A percentile compares a stretch with the other conserved stretches of the same genome.
Evolutionary conservation across 2,329 filamentous ascomycete species (phyloP).

Genomic region (Cladosporium sp.): DNA sequence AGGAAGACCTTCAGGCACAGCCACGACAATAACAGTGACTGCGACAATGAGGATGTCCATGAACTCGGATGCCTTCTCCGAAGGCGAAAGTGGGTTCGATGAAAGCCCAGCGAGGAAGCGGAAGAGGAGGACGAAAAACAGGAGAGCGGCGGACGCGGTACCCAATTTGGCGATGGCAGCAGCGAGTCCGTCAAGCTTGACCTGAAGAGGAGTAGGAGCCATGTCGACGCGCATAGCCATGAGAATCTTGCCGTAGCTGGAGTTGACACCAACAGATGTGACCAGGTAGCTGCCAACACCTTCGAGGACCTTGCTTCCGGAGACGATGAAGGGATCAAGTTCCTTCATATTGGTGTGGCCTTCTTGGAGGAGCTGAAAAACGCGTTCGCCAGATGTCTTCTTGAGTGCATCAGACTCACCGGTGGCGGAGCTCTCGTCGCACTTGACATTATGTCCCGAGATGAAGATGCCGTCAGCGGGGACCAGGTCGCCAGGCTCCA

Average conservation of each 20-base stretch:
- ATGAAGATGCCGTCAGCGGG: conserved; percentile 73
- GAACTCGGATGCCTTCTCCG: conserved; percentile 73
- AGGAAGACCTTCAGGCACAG: conserved; percentile 67
- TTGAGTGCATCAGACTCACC: conserved; percentile 73
- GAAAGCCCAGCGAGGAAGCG: conserved; percentile 73
- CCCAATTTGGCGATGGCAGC: conserved; percentile 76
- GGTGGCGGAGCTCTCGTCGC: conserved; percentile 73
- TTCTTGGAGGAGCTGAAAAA: conserved; percentile 64
- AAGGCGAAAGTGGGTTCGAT: conserved; percentile 55
- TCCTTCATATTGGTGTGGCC: conserved; percentile 61
- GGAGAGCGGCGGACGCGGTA: conserved; percentile 72
- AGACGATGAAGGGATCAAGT: conserved; percentile 82
- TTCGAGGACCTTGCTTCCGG: conserved; percentile 75
- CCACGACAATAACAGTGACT: conserved; percentile 67
- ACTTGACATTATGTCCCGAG: conserved; percentile 66
- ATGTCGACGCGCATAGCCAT: conserved; percentile 77
- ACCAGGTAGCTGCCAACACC: conserved; percentile 75
- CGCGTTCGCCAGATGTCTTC: conserved; percentile 66
- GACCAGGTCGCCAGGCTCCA: conserved; percentile 72
- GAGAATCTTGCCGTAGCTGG: conserved; percentile 73
- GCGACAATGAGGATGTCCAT: conserved; percentile 64
- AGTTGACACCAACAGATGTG: conserved; percentile 71
- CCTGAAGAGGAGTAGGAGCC: conserved; percentile 76
- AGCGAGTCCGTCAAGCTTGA: conserved; percentile 74
- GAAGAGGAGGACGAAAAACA: conserved; percentile 85